Percentiles rank a stretch among this genome's conserved stretches.
These are phyloP conservation scores for Raphanus hybrid DNA, from an alignment of 441 rosid genomes.

Conservation along the genomic window DNA sequence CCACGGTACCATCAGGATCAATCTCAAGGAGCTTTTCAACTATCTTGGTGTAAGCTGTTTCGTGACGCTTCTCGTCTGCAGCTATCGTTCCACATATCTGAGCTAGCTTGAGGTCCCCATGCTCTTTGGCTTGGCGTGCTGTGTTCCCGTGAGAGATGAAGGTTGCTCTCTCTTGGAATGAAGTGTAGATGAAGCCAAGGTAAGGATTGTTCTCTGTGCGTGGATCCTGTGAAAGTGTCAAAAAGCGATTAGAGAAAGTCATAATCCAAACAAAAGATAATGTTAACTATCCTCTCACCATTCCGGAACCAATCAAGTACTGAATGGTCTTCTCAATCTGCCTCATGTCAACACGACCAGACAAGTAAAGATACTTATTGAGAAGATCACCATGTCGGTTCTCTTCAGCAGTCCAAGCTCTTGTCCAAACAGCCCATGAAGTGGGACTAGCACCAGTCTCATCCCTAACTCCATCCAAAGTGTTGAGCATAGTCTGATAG, in stretches of 20 bases:
- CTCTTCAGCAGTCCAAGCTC: slow-evolving; percentile 75
- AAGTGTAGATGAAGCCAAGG: slow-evolving; percentile 88
- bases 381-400: slow-evolving; percentile 94
- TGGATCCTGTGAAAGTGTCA: slow-evolving; percentile 61
- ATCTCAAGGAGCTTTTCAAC: slow-evolving; percentile 86
- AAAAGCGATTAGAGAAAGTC: background rate
- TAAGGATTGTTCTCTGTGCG: slow-evolving; percentile 88
- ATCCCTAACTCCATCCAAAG: slow-evolving; percentile 86
- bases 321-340: slow-evolving; percentile 94
- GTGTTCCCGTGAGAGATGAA: slow-evolving; percentile 96
- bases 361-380: slow-evolving; percentile 82
- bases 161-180: slow-evolving; percentile 98
- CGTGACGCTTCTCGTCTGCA: slow-evolving; percentile 94
- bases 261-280: too few species aligned
- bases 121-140: slow-evolving; percentile 82
- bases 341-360: slow-evolving; percentile 94
- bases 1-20: slow-evolving; percentile 83
- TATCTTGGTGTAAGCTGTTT: slow-evolving; percentile 90
- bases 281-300: slow-evolving; percentile 71
- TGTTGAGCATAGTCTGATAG: slow-evolving; percentile 87
- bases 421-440: slow-evolving; percentile 92
- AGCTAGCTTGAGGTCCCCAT: slow-evolving; percentile 80
- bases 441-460: slow-evolving; percentile 91
- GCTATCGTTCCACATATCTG: slow-evolving; percentile 96
- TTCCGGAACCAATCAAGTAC: slow-evolving; percentile 94